Evolutionary conservation across 2,329 filamentous ascomycete species (phyloP).

Genomic region (Myrmaecium sp.): DNA sequence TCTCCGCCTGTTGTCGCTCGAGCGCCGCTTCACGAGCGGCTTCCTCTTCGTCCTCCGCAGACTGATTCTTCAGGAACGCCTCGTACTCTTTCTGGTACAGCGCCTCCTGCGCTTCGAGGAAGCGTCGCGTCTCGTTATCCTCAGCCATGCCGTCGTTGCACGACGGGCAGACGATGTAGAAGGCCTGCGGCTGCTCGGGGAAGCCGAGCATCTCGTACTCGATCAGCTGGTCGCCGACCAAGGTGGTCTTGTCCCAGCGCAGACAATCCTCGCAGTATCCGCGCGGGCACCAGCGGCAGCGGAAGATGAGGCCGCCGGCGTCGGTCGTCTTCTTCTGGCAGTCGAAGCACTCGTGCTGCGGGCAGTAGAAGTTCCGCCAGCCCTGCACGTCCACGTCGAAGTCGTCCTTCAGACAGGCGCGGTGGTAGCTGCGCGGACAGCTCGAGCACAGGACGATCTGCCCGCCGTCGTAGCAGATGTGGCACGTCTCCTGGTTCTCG

Average conservation of each 20-base stretch:
- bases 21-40: no score
- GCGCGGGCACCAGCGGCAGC: constrained; percentile 37
- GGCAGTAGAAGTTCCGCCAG: constrained; percentile 35
- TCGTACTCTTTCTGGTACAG: no score
- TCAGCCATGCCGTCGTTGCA: no score
- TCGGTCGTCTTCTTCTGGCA: constrained; percentile 35
- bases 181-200: constrained; percentile 24
- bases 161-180: no score
- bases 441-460: constrained; percentile 30
- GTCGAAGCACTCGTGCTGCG: constrained; percentile 37
- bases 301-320: constrained; percentile 32
- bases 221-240: constrained; percentile 34
- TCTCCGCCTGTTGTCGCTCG: no score
- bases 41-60: no score
- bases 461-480: constrained; percentile 34
- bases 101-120: no score
- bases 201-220: constrained; percentile 37
- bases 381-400: constrained; percentile 14
- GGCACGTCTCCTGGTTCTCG: constrained; percentile 33
- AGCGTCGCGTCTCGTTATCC: no score
- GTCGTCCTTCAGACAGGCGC: constrained; percentile 26
- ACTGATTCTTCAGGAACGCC: no score
- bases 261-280: constrained; percentile 44
- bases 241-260: constrained; percentile 31
- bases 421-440: constrained; percentile 40